Conservation (phyloP, 129 eudicot genomes). For the Flaveria brownii region DNA sequence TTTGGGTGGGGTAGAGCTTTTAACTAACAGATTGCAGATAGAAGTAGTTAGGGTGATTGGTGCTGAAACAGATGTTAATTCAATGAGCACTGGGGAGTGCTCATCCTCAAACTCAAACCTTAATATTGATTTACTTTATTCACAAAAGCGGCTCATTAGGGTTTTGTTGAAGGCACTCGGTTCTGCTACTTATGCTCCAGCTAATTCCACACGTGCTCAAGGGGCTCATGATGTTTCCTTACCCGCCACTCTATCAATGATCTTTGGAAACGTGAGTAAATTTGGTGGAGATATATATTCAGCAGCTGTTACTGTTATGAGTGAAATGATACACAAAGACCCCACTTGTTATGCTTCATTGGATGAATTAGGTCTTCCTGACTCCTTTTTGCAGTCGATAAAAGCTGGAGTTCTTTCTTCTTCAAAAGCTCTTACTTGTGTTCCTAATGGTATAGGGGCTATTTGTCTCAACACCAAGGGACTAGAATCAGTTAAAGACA, state of each 20-base stretch:
- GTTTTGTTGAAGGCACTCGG: slow-evolving; percentile 89
- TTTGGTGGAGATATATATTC: slow-evolving; percentile 95
- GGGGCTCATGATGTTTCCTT: slow-evolving; percentile 68
- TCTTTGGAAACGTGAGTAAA: slow-evolving; percentile 67
- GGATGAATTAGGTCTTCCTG: slow-evolving; percentile 90
- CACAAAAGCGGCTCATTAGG: slow-evolving; percentile 80
- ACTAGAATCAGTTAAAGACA: slow-evolving; percentile 77
- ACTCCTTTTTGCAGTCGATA: slow-evolving; percentile 73
- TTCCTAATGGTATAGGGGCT: slow-evolving; percentile 94
- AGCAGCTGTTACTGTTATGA: slow-evolving; percentile 92
- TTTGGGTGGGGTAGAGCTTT: slow-evolving; percentile 89
- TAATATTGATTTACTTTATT: slow-evolving; percentile 49
- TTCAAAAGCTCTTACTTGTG: slow-evolving; percentile 84
- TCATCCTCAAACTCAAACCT: slow-evolving; percentile 37
- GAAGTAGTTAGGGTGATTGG: slow-evolving; percentile 85
- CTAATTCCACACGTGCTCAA: slow-evolving; percentile 69
- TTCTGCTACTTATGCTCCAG: slow-evolving; percentile 87
- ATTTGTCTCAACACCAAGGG: slow-evolving; percentile 94
- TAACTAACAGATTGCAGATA: slow-evolving; percentile 71
- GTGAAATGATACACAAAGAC: slow-evolving; percentile 96
- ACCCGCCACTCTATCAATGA: slow-evolving; percentile 62
- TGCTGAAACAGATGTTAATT: slow-evolving; percentile 42
- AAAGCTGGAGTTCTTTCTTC: slow-evolving; percentile 75
- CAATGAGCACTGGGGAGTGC: slow-evolving; percentile 52
- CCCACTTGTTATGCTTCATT: slow-evolving; percentile 81